Conservation (phyloP, 306 rosid genomes). For the Begonia loranthoides region DNA sequence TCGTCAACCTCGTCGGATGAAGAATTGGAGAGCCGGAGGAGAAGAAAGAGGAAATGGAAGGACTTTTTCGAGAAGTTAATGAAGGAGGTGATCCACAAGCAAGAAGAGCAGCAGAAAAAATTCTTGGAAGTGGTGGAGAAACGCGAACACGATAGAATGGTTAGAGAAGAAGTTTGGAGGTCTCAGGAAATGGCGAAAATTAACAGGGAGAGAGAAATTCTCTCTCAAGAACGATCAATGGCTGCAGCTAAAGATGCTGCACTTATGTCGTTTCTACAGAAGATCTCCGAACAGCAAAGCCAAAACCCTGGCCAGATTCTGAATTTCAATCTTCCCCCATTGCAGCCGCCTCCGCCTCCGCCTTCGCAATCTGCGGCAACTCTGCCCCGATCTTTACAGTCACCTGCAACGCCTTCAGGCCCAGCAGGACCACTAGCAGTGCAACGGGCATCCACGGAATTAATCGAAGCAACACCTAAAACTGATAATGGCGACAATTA, state of each 20-base stretch:
- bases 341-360: not conserved
- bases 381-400: not conserved
- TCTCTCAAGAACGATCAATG: slow-evolving; percentile 62
- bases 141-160: slow-evolving; percentile 43
- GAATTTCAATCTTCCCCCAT: not conserved
- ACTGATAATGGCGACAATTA: slow-evolving; percentile 5
- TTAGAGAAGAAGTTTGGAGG: slow-evolving; percentile 56
- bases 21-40: slow-evolving; percentile 34
- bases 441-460: slow-evolving; percentile 3
- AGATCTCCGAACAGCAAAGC: slow-evolving; percentile 22
- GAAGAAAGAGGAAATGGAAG: slow-evolving; percentile 67
- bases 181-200: slow-evolving; percentile 49
- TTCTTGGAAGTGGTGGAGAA: slow-evolving; percentile 61
- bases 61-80: slow-evolving; percentile 50
- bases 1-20: slow-evolving; percentile 72
- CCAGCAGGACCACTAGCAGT: not conserved
- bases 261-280: slow-evolving; percentile 46
- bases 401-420: not conserved
- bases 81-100: slow-evolving; percentile 53
- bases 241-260: slow-evolving; percentile 67
- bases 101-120: slow-evolving; percentile 62
- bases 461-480: slow-evolving; percentile 1
- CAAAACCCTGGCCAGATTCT: not conserved
- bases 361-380: not conserved
- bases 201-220: slow-evolving; percentile 47